Conservation (phyloP, 176 grass and related monocot genomes). For the Carex cristatella region DNA sequence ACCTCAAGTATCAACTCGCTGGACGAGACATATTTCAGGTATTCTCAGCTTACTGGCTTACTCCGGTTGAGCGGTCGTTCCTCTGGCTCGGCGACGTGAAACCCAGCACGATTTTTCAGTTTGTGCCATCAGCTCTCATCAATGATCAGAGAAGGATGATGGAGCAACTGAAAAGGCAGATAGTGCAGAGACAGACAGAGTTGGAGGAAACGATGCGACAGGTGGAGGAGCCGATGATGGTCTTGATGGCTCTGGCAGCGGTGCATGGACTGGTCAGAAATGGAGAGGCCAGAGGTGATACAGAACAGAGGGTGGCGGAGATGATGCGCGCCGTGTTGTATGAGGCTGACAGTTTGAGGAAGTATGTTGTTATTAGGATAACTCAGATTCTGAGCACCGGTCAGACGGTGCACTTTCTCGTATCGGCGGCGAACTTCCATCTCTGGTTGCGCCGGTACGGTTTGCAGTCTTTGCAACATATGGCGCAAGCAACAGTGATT, state of each 20-base stretch:
- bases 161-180: background rate
- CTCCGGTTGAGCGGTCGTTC: background rate
- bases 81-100: background rate
- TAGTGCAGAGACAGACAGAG: background rate
- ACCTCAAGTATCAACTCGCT: background rate
- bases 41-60: conserved; percentile 25
- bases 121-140: background rate
- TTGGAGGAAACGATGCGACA: background rate
- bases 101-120: background rate
- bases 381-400: conserved; percentile 16
- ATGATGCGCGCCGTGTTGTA: conserved; percentile 2
- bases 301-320: background rate
- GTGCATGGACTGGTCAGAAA: background rate
- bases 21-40: conserved; percentile 25
- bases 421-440: background rate
- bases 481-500: no score
- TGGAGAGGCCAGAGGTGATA: background rate
- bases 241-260: background rate
- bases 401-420: conserved; percentile 21
- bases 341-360: conserved; percentile 23
- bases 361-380: background rate
- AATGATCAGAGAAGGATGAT: background rate
- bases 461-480: background rate
- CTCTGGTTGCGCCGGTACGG: conserved; percentile 11
- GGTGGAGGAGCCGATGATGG: background rate